Base-by-base conservation (phyloP, 257 asterid genomes). In the Dorcoceras hygrometricum region DNA sequence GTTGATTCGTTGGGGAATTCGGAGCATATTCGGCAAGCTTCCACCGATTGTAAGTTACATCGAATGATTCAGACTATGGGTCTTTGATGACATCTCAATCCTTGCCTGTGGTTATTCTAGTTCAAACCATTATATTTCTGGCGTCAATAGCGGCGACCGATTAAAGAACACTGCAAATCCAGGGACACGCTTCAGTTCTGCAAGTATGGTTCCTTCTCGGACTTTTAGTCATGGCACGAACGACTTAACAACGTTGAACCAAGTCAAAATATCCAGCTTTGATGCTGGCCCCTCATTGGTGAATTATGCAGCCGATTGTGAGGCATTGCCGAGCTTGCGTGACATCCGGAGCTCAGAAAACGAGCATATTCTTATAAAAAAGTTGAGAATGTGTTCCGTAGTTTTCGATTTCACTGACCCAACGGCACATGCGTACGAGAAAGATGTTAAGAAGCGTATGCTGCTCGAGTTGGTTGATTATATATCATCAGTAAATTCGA, bases 391-490 rank as follows among this genome's bases (percentile, higher is more conserved):
- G 76, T 76, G 81, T 71, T 76, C 75, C 16, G 69, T 79, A 5
- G 62, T 79, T 59, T 67, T 76, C 26, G 79, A 79, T 76, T 79
- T 79, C 61, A 56, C 70, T 0, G 77, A 79, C 61, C 78, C 81
- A 16, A 29, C 72, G 5, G 50, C 69, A 69, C 59, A 76, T 70
- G 51, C 70, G 73, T 73, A 73, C 39, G 79, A 76, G 69, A 79
- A 76, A 66, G 79, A 79, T 57, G 75, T 73, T 26, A 79, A 79
- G 74, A 73, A 76, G 57, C 79, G 75, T 64, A 79, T 77, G 24
- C 73, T 79, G 69, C 73, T 79, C 66, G 84, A 79, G 64, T 67
- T 79, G 54, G 84, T 76, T 3, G 81, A 79, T 69, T 73, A 76
- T 58, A 67, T 76, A 4, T 34, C 77, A 16, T 34, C 78, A 10